These are phyloP conservation scores for Mucor piriformis DNA, from an alignment of 371 early-diverging fungal genomes.

Conservation along the genomic window DNA sequence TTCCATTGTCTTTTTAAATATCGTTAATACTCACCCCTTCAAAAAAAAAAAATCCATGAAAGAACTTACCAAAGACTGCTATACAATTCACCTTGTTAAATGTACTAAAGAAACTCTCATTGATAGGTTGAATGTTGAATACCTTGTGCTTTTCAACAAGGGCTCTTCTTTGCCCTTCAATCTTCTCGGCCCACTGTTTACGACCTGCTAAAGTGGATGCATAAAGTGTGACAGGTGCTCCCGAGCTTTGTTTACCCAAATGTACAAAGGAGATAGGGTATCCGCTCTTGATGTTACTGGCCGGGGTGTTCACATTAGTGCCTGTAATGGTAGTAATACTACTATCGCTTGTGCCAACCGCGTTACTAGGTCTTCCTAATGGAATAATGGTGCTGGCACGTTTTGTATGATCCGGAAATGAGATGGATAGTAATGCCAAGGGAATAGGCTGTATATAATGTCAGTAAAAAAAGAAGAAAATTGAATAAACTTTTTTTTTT, in stretches of 20 bases:
- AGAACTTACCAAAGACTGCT: slow-evolving; percentile 34
- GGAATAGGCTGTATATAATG: slow-evolving; percentile 74
- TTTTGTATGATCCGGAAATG: slow-evolving; percentile 61
- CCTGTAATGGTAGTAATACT: background rate
- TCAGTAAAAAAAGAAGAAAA: background rate
- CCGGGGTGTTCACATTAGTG: background rate
- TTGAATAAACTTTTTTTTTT: slow-evolving; percentile 7
- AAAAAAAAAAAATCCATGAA: background rate
- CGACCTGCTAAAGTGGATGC: slow-evolving; percentile 74
- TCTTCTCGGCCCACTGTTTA: slow-evolving; percentile 83
- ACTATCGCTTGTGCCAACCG: background rate
- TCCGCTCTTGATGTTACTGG: slow-evolving; percentile 33
- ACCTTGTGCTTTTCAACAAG: slow-evolving; percentile 61
- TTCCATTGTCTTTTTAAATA: slow-evolving; percentile 17
- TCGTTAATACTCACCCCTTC: background rate
- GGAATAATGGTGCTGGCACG: slow-evolving; percentile 44
- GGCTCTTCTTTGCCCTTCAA: slow-evolving; percentile 70
- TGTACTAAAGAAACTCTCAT: slow-evolving; percentile 34
- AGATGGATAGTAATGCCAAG: slow-evolving; percentile 67
- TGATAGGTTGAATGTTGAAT: slow-evolving; percentile 58
- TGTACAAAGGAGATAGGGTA: slow-evolving; percentile 76
- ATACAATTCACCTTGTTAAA: slow-evolving; percentile 45
- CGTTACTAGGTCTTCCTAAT: slow-evolving; percentile 32
- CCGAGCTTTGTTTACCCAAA: slow-evolving; percentile 71
- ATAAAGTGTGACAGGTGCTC: slow-evolving; percentile 69